A percentile compares a stretch with the other conserved stretches of the same genome.
phyloP scores from a whole-genome alignment of 352 stramenopile species.

The Globisporangium uncinulatum region DNA sequence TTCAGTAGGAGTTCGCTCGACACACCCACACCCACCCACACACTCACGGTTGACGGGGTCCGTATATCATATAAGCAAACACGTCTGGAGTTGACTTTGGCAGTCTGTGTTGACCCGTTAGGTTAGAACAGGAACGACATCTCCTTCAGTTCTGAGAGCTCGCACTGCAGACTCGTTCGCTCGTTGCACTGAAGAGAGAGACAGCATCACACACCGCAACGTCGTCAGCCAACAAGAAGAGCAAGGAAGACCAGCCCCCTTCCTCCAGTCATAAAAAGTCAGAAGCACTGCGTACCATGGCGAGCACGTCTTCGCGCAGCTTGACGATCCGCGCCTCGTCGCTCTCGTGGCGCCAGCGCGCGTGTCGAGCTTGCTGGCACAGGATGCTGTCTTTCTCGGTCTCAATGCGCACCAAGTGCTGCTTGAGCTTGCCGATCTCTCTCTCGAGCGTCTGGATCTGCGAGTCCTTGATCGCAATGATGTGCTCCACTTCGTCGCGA shows the following conservation, averaged over 20 bases:
- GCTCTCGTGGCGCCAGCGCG: slow-evolving; percentile 29
- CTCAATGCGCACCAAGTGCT: slow-evolving; percentile 33
- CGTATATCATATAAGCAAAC: too few species aligned
- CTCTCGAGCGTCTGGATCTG: slow-evolving; percentile 54
- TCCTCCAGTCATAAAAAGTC: neutral
- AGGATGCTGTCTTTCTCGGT: slow-evolving; percentile 54
- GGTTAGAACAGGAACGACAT: slow-evolving; percentile 42
- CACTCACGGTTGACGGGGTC: too few species aligned
- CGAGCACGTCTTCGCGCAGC: slow-evolving; percentile 48
- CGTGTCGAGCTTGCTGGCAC: slow-evolving; percentile 41
- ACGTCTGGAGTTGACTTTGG: neutral
- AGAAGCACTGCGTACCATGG: slow-evolving; percentile 30
- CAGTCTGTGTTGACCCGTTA: neutral
- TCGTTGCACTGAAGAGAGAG: slow-evolving; percentile 38
- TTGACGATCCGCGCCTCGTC: slow-evolving; percentile 47
- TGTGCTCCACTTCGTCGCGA: slow-evolving; percentile 32
- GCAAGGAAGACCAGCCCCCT: slow-evolving; percentile 4
- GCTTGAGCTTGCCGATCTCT: slow-evolving; percentile 45
- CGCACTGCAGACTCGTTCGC: slow-evolving; percentile 41
- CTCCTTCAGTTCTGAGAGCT: slow-evolving; percentile 53
- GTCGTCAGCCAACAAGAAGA: neutral
- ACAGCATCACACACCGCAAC: slow-evolving; percentile 5
- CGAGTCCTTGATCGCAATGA: slow-evolving; percentile 45
- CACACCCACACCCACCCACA: too few species aligned
- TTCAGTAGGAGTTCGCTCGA: too few species aligned